phyloP scores from a whole-genome alignment of 225 moss, liverwort and hornwort species.

The Marchantia polymorpha region DNA sequence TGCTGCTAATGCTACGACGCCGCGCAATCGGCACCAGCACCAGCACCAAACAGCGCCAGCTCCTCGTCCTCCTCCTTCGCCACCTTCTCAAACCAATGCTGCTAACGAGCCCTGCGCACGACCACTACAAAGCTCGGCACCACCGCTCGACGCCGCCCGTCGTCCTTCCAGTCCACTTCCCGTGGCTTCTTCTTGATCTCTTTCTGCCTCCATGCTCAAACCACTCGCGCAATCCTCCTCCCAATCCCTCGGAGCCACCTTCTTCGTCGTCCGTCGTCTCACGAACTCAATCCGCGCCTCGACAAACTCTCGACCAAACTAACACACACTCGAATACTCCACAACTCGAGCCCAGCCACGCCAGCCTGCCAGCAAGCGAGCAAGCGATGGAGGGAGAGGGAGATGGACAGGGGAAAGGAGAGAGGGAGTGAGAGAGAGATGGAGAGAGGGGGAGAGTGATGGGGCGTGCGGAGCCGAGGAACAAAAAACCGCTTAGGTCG shows the following conservation, averaged over 20 bases:
- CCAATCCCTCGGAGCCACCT: background rate
- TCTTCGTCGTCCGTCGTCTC: background rate
- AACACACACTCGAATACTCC: too few species aligned
- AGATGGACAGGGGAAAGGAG: too few species aligned
- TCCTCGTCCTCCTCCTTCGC: background rate
- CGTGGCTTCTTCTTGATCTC: constrained; percentile 9
- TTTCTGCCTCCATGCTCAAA: constrained; percentile 14
- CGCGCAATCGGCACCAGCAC: background rate
- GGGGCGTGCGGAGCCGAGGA: background rate
- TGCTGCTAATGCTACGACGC: too few species aligned
- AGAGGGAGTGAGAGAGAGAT: background rate
- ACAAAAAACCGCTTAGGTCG: background rate
- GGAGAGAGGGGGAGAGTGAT: background rate
- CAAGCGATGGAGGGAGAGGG: background rate
- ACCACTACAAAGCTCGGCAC: background rate
- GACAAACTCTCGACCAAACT: too few species aligned
- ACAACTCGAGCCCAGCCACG: too few species aligned
- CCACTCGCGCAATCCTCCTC: background rate
- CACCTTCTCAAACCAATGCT: background rate
- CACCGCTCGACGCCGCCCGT: background rate
- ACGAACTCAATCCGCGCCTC: background rate
- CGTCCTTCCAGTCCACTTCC: constrained; percentile 1
- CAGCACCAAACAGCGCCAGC: too few species aligned
- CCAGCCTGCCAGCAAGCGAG: too few species aligned
- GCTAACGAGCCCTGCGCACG: background rate